Evolutionary conservation across 192 early-diverging fungal genomes (phyloP), one percentile per base, ranked within the genome.

Genomic region (Umbelopsis isabellina): DNA sequence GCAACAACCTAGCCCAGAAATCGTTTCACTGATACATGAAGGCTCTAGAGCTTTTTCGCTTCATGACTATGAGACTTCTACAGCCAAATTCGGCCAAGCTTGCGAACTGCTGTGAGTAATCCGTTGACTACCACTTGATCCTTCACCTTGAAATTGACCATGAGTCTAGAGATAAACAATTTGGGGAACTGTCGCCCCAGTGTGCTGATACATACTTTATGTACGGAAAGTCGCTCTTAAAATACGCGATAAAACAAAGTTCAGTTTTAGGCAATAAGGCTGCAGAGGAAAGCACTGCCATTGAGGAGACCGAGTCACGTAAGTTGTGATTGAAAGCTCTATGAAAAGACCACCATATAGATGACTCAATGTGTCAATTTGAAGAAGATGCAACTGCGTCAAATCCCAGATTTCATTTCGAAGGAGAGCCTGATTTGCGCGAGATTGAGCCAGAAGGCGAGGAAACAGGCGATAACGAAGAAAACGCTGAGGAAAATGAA

Each of bases 181-280:
- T 89, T 79, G 92, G 92, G 27, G 75, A 75, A 68, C 77, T 84
- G 11, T 86, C 90, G 15, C 79, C 79, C 37, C 77, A 84, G 52
- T 92, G 87, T 71, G 93, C 89, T 2, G 91, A 93, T 71, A 85
- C 84, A 0, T 74, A 91, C 52, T 89, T 92, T 55, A 75, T 87
- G 66, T 95, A 93, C 72, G 93, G 93, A 22, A 80, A 85, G 16
- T 89, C 92, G 5, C 75, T 95, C 9, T 72, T 93, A n/a, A 84
- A 91, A 61, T 83, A 89, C 67, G 90, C 90, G 13, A 87, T 93
- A 48, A 79, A 90, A 71, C 87, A 92, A 55, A 91, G 77, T 73
- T 87, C 90, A 46, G 88, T 92, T n/a, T 71, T 95, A 49, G 93
- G 91, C 10, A 83, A 87, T 18, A 23, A 23, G 30, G 79, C 75